Evolutionary conservation across 2,329 filamentous ascomycete genomes (phyloP).

Genomic region (Botrytis sinoallii): DNA sequence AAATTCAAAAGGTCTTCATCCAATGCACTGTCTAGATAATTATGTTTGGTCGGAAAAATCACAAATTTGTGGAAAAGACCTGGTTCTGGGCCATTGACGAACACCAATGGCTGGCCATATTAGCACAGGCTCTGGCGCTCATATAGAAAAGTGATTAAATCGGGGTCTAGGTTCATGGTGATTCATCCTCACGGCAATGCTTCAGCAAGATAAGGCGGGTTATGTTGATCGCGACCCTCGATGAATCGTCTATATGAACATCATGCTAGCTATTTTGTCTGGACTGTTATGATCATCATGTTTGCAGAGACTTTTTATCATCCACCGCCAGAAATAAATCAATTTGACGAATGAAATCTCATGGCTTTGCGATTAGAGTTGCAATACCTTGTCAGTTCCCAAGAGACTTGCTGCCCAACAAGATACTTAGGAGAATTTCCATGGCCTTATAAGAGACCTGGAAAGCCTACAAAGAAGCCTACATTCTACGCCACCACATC

Average conservation of each 20-base stretch:
- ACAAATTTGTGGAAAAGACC: background rate
- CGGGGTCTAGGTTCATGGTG: background rate
- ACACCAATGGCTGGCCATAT: background rate
- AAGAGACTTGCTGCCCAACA: background rate
- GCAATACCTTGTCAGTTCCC: background rate
- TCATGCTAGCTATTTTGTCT: background rate
- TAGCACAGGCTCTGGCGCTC: background rate
- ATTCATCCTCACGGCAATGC: background rate
- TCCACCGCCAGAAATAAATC: background rate
- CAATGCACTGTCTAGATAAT: background rate
- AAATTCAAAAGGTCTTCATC: accelerated
- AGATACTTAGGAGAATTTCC: background rate
- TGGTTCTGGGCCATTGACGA: accelerated
- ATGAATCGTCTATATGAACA: background rate
- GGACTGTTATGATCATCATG: accelerated
- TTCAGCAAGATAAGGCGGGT: background rate
- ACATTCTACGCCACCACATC: background rate
- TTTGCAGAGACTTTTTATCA: background rate
- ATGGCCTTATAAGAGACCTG: background rate
- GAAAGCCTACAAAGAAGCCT: background rate
- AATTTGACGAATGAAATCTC: background rate
- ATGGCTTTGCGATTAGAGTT: background rate
- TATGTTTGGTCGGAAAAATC: background rate
- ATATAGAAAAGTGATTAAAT: background rate
- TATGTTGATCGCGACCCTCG: background rate